Base-by-base conservation (phyloP, 2,329 filamentous ascomycete genomes). In the Arthroderma uncinatum region DNA sequence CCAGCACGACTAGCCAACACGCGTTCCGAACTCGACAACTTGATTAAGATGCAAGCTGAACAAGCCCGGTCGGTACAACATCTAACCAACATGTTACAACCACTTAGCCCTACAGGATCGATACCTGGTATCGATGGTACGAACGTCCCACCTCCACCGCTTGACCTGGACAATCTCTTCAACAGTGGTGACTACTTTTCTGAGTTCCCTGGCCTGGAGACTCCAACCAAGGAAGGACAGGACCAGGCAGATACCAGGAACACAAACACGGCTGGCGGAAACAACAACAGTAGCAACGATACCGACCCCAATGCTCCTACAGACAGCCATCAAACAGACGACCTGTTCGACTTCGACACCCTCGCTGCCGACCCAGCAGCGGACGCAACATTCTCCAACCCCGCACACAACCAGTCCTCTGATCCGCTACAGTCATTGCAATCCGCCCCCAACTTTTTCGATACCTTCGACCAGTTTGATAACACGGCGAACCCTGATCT, bases 61-160 rank as follows among this genome's bases (percentile, higher is more conserved):
- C 90, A 95, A 65, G 84, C 86, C 59, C 79, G 79, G 52, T 86
- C 87, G 53, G 86, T 96, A 1, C 82, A 87, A 60, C 83, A 87
- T 58, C 77, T 96, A 8, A 83, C 83, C 54, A 83, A 82, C 57
- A 75, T 89, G 14, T 78, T 96, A 6, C 84, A 87, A 5, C 90
- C 90, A 0, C 78, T 95, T 10, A 91, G 85, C 65, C 90, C 90
- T 0, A 87, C 82, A 0, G 89, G 89, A 3, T 80, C 81, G 14
- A 87, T 95, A 36, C 87, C 89, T 1, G 87, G 87, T 3, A 70
- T 93, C 4, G 65, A 61, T 25, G 68, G 68, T 12, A 70, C 64
- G 36, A 16, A 40, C 7, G 67, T 78, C 1, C 71, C 70, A 4
- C 73, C 73, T 25, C 72, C 74, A 0, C 68, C 72, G 2, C 72